Evolutionary conservation across 2,329 filamentous ascomycete species (phyloP).

Genomic region (Trichoderma atrobrunneum): DNA sequence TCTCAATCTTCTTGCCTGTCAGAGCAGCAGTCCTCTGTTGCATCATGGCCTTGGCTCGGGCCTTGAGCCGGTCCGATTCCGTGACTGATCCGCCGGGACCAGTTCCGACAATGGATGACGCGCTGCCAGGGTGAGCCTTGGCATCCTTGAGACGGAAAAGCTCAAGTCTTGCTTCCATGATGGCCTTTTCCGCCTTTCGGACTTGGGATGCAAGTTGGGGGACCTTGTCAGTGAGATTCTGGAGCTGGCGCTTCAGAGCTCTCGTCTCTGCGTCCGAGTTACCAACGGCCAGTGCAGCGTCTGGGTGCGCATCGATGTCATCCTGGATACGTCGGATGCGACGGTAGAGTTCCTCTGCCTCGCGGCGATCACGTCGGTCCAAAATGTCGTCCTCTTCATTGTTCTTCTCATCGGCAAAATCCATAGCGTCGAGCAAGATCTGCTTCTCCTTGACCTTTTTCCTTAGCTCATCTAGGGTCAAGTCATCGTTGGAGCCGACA

Average conservation of each 20-base stretch:
- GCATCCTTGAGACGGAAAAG: slow-evolving; percentile 91
- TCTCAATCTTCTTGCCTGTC: slow-evolving; percentile 75
- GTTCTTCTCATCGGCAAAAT: slow-evolving; percentile 89
- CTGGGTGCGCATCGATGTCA: slow-evolving; percentile 89
- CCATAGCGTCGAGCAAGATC: slow-evolving; percentile 89
- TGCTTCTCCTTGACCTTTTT: slow-evolving; percentile 96
- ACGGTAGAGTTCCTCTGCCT: slow-evolving; percentile 90
- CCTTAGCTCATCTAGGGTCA: slow-evolving; percentile 80
- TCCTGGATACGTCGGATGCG: slow-evolving; percentile 89
- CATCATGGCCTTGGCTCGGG: slow-evolving; percentile 96
- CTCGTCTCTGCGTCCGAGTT: slow-evolving; percentile 88
- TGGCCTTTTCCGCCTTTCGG: slow-evolving; percentile 83
- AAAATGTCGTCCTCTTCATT: slow-evolving; percentile 88
- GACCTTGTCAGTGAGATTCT: slow-evolving; percentile 82
- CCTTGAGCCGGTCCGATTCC: slow-evolving; percentile 91
- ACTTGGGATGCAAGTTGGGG: slow-evolving; percentile 92
- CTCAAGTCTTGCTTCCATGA: slow-evolving; percentile 87
- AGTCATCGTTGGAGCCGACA: slow-evolving; percentile 71
- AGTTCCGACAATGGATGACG: slow-evolving; percentile 81
- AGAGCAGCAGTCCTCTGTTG: slow-evolving; percentile 92
- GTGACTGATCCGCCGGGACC: slow-evolving; percentile 88
- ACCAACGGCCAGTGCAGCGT: slow-evolving; percentile 63
- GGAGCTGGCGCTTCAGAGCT: slow-evolving; percentile 82
- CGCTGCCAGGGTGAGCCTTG: slow-evolving; percentile 81
- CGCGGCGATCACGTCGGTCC: slow-evolving; percentile 83